These are phyloP conservation scores for Aspergillus felis DNA, from an alignment of 2,329 filamentous ascomycete species.

Conservation along the genomic window DNA sequence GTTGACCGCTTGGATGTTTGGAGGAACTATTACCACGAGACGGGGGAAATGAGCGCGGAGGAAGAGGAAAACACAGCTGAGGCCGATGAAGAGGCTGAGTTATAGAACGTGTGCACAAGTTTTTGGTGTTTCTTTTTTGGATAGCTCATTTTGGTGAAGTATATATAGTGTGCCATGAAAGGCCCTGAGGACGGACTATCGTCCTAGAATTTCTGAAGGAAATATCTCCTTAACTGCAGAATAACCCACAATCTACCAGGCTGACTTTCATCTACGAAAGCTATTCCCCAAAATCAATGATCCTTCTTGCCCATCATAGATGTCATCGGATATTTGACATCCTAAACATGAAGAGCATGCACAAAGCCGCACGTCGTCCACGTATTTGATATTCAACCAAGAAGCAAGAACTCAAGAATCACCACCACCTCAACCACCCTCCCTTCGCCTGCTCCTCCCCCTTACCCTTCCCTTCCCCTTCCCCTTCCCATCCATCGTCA, in stretches of 20 bases:
- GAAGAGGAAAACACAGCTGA: neutral
- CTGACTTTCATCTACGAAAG: neutral
- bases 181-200: neutral
- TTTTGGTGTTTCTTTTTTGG: neutral
- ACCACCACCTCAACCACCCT: neutral
- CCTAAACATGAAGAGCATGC: neutral
- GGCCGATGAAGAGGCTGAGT: neutral
- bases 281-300: neutral
- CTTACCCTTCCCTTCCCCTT: constrained; percentile 3
- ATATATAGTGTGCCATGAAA: neutral
- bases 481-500: constrained; percentile 1
- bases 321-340: no score
- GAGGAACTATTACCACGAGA: constrained; percentile 23
- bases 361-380: neutral
- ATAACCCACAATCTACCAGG: neutral
- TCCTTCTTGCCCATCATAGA: no score
- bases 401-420: neutral
- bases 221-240: neutral
- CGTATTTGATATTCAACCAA: neutral
- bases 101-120: neutral
- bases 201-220: neutral
- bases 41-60: neutral
- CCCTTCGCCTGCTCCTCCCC: neutral
- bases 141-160: neutral
- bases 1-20: constrained; percentile 21